These are phyloP conservation scores for Candida ficus DNA, from an alignment of 805 yeast genomes.

Conservation along the genomic window DNA sequence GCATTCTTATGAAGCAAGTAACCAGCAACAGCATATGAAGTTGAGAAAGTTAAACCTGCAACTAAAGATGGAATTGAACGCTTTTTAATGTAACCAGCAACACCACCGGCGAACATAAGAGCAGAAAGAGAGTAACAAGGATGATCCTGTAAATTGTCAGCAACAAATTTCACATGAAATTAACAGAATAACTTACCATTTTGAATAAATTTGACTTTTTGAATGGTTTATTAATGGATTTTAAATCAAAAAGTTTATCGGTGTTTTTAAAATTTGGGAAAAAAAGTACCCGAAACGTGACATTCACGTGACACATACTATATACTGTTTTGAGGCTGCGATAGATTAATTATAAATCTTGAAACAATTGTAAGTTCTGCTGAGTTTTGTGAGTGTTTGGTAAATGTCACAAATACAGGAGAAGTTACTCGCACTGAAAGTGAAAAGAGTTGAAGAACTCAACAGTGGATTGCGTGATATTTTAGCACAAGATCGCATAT, in stretches of 20 bases:
- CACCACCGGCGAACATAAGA: constrained; percentile 64
- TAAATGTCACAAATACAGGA: constrained; percentile 27
- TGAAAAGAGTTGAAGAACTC: constrained; percentile 55
- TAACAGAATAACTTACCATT: background rate
- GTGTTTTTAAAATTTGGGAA: no score
- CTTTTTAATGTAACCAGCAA: constrained; percentile 49
- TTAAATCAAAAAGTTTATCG: no score
- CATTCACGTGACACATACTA: no score
- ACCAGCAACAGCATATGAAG: constrained; percentile 64
- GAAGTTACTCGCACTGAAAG: constrained; percentile 49
- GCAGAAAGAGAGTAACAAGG: constrained; percentile 71
- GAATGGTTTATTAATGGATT: no score
- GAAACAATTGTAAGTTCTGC: no score
- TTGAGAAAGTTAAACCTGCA: constrained; percentile 65
- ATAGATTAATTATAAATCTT: no score
- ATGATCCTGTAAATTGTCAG: constrained; percentile 47
- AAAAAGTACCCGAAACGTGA: no score
- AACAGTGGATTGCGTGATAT: constrained; percentile 48
- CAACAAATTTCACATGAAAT: background rate
- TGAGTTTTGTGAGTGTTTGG: no score
- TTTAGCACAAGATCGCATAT: constrained; percentile 50
- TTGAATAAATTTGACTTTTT: no score
- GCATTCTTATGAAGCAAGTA: constrained; percentile 67
- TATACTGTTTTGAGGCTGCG: no score
- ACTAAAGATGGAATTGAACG: constrained; percentile 74